A percentile compares a stretch with the other conserved stretches of the same genome.
phyloP scores from a whole-genome alignment of 495 filamentous ascomycete genomes.

The Penicillium taxi region DNA sequence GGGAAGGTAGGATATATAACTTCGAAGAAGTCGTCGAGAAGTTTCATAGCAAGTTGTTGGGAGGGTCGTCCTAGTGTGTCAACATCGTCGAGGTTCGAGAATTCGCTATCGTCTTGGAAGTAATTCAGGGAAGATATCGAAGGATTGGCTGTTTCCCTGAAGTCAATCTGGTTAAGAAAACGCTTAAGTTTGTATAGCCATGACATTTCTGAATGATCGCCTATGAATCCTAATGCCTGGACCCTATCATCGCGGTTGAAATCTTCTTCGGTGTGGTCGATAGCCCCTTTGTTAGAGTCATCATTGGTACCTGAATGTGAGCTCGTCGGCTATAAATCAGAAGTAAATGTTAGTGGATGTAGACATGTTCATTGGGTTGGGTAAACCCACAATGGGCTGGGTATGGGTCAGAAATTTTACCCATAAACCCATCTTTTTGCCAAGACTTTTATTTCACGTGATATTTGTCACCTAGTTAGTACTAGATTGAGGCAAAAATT shows the following conservation, averaged over 20 bases:
- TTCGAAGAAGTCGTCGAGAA: conserved; percentile 49
- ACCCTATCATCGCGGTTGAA: conserved; percentile 45
- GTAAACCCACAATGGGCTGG: too few relatives aligned
- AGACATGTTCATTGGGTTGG: too few relatives aligned
- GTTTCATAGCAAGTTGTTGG: conserved; percentile 40
- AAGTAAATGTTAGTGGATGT: too few relatives aligned
- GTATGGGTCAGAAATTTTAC: too few relatives aligned
- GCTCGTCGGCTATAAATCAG: too few relatives aligned
- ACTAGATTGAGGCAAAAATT: too few relatives aligned
- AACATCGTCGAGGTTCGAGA: conserved; percentile 33
- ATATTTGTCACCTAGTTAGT: too few relatives aligned
- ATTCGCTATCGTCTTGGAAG: conserved; percentile 48
- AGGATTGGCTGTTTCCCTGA: conserved; percentile 15
- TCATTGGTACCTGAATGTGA: too few relatives aligned
- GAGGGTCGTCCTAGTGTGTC: conserved; percentile 44
- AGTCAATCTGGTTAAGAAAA: conserved; percentile 22
- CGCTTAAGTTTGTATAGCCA: conserved; percentile 50
- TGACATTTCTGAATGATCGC: conserved; percentile 53
- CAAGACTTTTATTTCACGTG: too few relatives aligned
- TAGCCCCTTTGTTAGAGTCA: too few relatives aligned
- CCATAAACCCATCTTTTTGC: too few relatives aligned
- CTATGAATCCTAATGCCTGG: conserved; percentile 50
- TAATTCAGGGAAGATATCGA: conserved; percentile 42
- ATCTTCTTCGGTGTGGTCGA: conserved; percentile 53
- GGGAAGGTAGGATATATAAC: conserved; percentile 52